Percentiles rank a stretch among this genome's conserved stretches.
These are phyloP conservation scores for Paecilomyces sp. DNA, from an alignment of 2,329 filamentous ascomycete genomes.

Conservation along the genomic window DNA sequence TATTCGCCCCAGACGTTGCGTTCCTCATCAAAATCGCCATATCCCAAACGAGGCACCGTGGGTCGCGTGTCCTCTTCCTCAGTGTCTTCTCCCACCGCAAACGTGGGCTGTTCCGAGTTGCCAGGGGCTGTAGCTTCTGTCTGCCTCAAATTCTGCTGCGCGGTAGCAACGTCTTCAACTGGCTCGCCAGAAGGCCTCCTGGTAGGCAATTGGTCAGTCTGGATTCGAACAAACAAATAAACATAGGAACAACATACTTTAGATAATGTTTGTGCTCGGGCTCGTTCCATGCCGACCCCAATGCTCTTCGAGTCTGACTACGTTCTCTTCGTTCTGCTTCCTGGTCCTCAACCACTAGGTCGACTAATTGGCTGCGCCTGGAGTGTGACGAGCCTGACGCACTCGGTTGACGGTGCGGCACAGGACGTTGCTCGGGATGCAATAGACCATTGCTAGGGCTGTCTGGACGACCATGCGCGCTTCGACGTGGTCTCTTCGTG, in stretches of 20 bases:
- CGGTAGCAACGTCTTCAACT: constrained; percentile 16
- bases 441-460: constrained; percentile 23
- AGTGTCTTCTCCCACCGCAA: constrained; percentile 8
- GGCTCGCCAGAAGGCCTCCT: constrained; percentile 25
- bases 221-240: constrained; percentile 20
- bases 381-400: constrained; percentile 48
- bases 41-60: constrained; percentile 13
- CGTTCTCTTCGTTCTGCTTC: constrained; percentile 56
- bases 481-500: constrained; percentile 11
- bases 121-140: constrained; percentile 1
- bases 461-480: constrained; percentile 20
- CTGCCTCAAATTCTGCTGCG: constrained; percentile 5
- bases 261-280: constrained; percentile 19
- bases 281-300: constrained; percentile 54
- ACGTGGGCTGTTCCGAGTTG: neutral
- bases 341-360: constrained; percentile 59
- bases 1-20: constrained; percentile 15
- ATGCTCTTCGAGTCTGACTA: constrained; percentile 56
- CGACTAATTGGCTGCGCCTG: constrained; percentile 56
- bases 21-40: constrained; percentile 30
- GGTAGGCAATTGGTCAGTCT: neutral
- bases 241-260: neutral
- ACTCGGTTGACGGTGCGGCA: constrained; percentile 22
- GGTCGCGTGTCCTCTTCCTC: constrained; percentile 11
- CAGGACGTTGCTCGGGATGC: constrained; percentile 14